Base-by-base conservation (phyloP, 768 basidiomycete species). In the Trametes villosa region DNA sequence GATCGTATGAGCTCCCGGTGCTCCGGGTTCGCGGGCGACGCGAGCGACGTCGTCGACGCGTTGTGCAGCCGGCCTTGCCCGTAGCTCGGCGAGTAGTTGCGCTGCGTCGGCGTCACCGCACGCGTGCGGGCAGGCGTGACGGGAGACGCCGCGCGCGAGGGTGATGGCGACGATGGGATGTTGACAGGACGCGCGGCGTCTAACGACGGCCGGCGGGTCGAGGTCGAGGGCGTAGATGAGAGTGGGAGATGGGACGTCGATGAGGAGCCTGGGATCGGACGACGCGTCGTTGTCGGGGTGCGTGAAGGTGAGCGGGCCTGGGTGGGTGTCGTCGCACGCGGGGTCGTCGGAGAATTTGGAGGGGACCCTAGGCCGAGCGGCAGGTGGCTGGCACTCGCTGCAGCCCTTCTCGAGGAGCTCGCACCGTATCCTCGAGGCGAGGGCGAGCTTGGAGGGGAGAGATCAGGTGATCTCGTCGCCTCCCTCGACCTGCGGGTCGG, bases 1-100 rank as follows among this genome's bases (percentile, higher is more conserved):
- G 78, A 76, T 38, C 91, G 83, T 53, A 93, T 81, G n/a, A 83
- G 73, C 57, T 88, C 89, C 42, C 90, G 82, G 56, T 86, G 80
- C 60, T 87, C 84, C 0, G 83, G 80, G 69, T 82, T 85, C 13
- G 81, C 73, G 6, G 79, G 69, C 11, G 60, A 30, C 40, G 73
- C 73, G 13, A 89, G 74, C 0, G 87, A 88, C 0, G 82, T 76
- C 5, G 83, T 76, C n/a, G 87, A 88, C 24, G 83, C 75, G 68
- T 84, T 89, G 66, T 80, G 76, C 67, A 83, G 81, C 15, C 81
- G 79, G 68, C 81, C 84, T 57, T 85, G 83, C 24, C 78, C 72
- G 70, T 84, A 83, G 20, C 40, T 55, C 6, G 72, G 73, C 24
- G 74, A 71, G 61, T 59, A 65, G 46, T 65, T 64, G 53, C 69